Conservation (phyloP, 768 basidiomycete genomes). For the Suillus alpinus region DNA sequence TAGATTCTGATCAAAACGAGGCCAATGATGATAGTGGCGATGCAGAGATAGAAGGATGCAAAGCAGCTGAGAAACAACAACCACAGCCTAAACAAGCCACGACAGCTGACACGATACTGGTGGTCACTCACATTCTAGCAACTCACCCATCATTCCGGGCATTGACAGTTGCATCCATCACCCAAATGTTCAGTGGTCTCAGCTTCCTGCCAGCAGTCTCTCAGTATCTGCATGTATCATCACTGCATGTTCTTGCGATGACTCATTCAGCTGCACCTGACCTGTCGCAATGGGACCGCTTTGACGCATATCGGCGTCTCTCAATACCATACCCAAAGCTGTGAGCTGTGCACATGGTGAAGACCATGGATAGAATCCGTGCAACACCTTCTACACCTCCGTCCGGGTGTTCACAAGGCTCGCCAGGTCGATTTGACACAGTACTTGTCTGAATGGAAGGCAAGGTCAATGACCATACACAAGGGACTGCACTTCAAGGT, state of each 20-base stretch:
- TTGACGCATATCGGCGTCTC: no score
- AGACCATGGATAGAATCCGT: no score
- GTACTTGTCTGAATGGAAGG: background rate
- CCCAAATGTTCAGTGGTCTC: no score
- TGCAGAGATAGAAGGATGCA: background rate
- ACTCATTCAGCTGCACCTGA: no score
- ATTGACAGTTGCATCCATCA: background rate
- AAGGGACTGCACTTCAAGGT: background rate
- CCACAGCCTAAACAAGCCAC: background rate
- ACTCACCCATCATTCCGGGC: background rate
- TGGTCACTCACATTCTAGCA: background rate
- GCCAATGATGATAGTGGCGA: conserved; percentile 10
- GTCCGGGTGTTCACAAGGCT: no score
- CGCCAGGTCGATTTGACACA: background rate
- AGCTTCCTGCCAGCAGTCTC: no score
- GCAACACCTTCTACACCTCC: no score
- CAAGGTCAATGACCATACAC: background rate
- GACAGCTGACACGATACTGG: background rate
- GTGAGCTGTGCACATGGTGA: no score
- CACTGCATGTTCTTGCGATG: no score
- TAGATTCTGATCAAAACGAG: conserved; percentile 25
- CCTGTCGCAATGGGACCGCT: no score
- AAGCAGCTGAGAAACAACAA: background rate
- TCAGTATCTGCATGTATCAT: no score
- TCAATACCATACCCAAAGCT: no score